Percentiles rank a stretch among this genome's conserved stretches.
phyloP scores from a whole-genome alignment of 805 yeast genomes.

The Pichia nanzhaoensis region DNA sequence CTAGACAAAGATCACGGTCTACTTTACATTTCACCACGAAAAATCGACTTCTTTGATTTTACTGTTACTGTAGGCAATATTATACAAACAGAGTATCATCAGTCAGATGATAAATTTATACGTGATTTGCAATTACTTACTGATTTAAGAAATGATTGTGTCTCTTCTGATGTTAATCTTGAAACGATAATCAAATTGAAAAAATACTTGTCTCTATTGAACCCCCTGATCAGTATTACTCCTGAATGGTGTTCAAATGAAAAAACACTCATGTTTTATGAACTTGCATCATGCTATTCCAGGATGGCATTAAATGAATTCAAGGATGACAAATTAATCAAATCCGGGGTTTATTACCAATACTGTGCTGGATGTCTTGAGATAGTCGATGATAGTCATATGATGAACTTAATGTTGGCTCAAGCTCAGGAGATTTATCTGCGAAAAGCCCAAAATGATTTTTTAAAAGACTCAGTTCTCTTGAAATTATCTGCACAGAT shows the following conservation, averaged over 20 bases:
- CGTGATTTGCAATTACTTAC: conserved; percentile 34
- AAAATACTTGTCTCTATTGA: conserved; percentile 41
- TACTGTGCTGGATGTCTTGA: conserved; percentile 54
- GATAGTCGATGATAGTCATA: neutral
- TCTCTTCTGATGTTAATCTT: conserved; percentile 7
- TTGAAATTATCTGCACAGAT: conserved; percentile 62
- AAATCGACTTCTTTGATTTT: conserved; percentile 31
- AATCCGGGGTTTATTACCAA: conserved; percentile 60
- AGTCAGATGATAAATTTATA: conserved; percentile 27
- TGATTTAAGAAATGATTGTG: conserved; percentile 32
- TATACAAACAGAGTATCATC: conserved; percentile 37
- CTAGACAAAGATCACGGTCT: conserved; percentile 14
- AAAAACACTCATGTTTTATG: conserved; percentile 47
- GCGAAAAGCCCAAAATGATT: conserved; percentile 54
- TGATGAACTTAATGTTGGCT: conserved; percentile 36
- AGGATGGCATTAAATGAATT: conserved; percentile 45
- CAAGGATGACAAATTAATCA: conserved; percentile 50
- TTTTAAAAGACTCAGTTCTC: conserved; percentile 51
- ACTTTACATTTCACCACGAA: conserved; percentile 34
- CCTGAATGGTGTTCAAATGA: conserved; percentile 72
- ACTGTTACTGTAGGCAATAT: conserved; percentile 27
- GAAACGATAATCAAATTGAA: conserved; percentile 9
- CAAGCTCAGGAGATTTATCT: conserved; percentile 87
- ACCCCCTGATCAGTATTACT: conserved; percentile 45
- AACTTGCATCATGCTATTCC: conserved; percentile 60